A percentile compares a stretch with the other conserved stretches of the same genome.
Evolutionary conservation across 305 asterid species (phyloP).

Genomic region (Ilex paraguariensis): DNA sequence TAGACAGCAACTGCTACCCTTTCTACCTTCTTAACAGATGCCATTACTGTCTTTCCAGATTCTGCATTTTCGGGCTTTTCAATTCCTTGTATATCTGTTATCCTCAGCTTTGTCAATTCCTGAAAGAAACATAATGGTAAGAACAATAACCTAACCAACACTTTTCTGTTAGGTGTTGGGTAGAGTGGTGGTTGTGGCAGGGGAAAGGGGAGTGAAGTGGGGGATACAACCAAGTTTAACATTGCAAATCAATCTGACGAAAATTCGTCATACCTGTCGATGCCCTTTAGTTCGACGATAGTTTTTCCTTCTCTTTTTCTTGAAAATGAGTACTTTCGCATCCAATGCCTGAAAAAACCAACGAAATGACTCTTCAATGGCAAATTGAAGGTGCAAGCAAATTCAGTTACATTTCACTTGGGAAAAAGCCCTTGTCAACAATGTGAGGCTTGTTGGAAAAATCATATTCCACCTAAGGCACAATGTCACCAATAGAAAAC

Average conservation of each 20-base stretch:
- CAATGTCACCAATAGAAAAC: too few relatives aligned
- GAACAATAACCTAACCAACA: not conserved
- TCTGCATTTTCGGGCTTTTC: slow-evolving; percentile 25
- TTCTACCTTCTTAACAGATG: slow-evolving; percentile 18
- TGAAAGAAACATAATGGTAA: slow-evolving; percentile 9
- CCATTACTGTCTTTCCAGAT: slow-evolving; percentile 24
- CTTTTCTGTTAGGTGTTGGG: slow-evolving; percentile 1
- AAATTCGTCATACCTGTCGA: slow-evolving; percentile 64
- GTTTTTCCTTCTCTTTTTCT: slow-evolving; percentile 97
- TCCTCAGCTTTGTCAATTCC: slow-evolving; percentile 45
- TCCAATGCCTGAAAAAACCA: slow-evolving; percentile 66
- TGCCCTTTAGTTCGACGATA: slow-evolving; percentile 89
- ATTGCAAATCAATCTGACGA: slow-evolving; percentile 1
- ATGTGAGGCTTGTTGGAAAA: too few relatives aligned
- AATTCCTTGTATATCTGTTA: slow-evolving; percentile 38
- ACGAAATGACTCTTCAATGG: not conserved
- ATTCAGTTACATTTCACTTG: too few relatives aligned
- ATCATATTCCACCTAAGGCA: too few relatives aligned
- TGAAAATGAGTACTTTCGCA: slow-evolving; percentile 92
- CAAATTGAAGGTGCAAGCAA: not conserved
- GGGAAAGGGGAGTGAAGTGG: slow-evolving; percentile 1
- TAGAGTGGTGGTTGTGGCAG: not conserved
- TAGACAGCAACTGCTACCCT: slow-evolving; percentile 23
- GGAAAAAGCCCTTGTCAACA: too few relatives aligned
- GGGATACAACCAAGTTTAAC: not conserved